Evolutionary conservation across 345 rosid species (phyloP).

Genomic region (Boechera retrofracta): DNA sequence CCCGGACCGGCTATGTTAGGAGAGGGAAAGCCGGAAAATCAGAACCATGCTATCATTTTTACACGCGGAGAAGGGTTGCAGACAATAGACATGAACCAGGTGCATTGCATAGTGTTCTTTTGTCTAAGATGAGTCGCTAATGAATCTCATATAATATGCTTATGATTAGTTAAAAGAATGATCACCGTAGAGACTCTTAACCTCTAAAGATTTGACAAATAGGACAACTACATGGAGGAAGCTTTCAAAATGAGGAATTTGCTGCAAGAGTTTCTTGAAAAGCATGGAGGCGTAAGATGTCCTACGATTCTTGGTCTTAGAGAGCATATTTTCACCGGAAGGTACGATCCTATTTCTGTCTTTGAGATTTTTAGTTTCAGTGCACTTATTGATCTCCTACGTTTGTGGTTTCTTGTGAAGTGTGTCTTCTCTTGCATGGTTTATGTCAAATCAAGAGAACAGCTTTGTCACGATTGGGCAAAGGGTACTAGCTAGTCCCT

Average conservation of each 20-base stretch:
- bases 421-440: constrained; percentile 92
- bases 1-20: constrained; percentile 68
- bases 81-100: constrained; percentile 74
- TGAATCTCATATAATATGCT: background rate
- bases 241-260: constrained; percentile 87
- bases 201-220: constrained; percentile 12
- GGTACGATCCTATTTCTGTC: constrained; percentile 47
- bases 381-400: constrained; percentile 26
- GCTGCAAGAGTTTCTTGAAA: constrained; percentile 73
- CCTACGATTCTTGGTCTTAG: constrained; percentile 80
- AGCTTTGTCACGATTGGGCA: constrained; percentile 87
- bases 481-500: constrained; percentile 77
- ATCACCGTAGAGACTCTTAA: constrained; percentile 12
- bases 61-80: constrained; percentile 71
- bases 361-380: background rate
- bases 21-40: constrained; percentile 72
- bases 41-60: constrained; percentile 68
- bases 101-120: constrained; percentile 12
- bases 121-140: constrained; percentile 3
- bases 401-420: constrained; percentile 47
- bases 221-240: constrained; percentile 92
- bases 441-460: constrained; percentile 88
- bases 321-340: constrained; percentile 91
- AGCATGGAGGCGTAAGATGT: constrained; percentile 72
- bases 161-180: constrained; percentile 12